A percentile compares a stretch with the other conserved stretches of the same genome.
Evolutionary conservation across 116 monocot species (phyloP).

Genomic region (Posidonia oceanica): DNA sequence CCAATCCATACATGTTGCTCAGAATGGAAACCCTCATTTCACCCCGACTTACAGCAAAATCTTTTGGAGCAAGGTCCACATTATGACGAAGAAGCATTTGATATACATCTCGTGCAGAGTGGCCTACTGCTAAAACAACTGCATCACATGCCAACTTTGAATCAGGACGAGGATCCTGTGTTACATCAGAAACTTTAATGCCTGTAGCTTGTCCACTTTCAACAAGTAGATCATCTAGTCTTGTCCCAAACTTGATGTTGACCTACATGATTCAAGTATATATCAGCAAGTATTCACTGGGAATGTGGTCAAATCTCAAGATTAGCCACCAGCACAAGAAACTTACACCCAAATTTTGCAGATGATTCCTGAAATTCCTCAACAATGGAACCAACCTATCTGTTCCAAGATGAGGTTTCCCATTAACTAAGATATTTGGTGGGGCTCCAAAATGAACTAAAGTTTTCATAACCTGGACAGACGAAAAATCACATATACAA

Average conservation of each 20-base stretch:
- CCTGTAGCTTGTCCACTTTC: slow-evolving; percentile 57
- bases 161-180: slow-evolving; percentile 18
- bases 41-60: slow-evolving; percentile 83
- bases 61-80: slow-evolving; percentile 66
- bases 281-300: neutral
- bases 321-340: neutral
- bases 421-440: slow-evolving; percentile 71
- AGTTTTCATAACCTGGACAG: slow-evolving; percentile 69
- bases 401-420: slow-evolving; percentile 95
- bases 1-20: neutral
- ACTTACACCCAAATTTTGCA: slow-evolving; percentile 75
- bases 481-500: neutral
- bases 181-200: slow-evolving; percentile 49
- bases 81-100: slow-evolving; percentile 60
- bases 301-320: neutral
- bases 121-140: slow-evolving; percentile 93
- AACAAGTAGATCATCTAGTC: slow-evolving; percentile 76
- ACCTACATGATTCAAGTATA: slow-evolving; percentile 36
- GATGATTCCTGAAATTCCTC: slow-evolving; percentile 67
- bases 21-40: neutral
- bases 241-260: slow-evolving; percentile 68
- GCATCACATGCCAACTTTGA: slow-evolving; percentile 51
- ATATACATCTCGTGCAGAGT: slow-evolving; percentile 95
- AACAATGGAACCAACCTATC: slow-evolving; percentile 75
- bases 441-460: slow-evolving; percentile 95